Conservation (phyloP, 768 basidiomycete species). For the Amanita muscaria region DNA sequence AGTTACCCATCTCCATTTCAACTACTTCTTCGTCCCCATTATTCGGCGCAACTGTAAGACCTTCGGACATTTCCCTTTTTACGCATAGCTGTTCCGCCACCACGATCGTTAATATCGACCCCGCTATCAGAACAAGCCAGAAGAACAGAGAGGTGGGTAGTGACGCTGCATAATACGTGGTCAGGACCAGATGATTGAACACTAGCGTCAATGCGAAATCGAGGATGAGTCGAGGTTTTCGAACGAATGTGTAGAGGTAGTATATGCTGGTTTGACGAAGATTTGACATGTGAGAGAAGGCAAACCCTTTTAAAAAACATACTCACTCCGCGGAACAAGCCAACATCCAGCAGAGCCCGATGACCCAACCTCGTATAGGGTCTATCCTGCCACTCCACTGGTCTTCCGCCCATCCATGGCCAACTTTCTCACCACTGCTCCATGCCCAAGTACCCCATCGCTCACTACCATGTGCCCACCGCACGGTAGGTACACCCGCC, state of each 20-base stretch:
- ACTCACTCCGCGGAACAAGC: constrained; percentile 81
- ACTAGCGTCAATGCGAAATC: constrained; percentile 89
- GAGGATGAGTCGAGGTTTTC: constrained; percentile 87
- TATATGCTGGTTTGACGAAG: constrained; percentile 38
- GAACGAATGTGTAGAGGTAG: constrained; percentile 80
- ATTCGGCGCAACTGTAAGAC: constrained; percentile 46
- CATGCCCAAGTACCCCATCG: constrained; percentile 68
- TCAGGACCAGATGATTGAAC: constrained; percentile 88
- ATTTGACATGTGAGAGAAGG: constrained; percentile 13
- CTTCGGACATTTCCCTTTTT: constrained; percentile 82
- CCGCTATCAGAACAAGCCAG: constrained; percentile 72
- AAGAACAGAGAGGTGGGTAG: constrained; percentile 89
- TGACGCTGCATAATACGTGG: constrained; percentile 82
- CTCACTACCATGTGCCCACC: constrained; percentile 52
- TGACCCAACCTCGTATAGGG: constrained; percentile 81
- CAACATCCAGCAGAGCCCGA: constrained; percentile 78
- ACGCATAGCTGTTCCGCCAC: constrained; percentile 90
- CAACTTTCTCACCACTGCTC: constrained; percentile 73
- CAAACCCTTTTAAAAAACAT: too few species aligned
- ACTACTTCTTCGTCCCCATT: constrained; percentile 47
- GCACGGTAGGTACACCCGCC: constrained; percentile 75
- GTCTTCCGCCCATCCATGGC: constrained; percentile 43
- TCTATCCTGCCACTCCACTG: constrained; percentile 67
- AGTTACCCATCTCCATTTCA: constrained; percentile 49
- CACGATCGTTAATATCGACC: constrained; percentile 67